Percentiles rank a stretch among this genome's conserved stretches.
Conservation (phyloP, 2,329 filamentous ascomycete species). For the Fusarium sp. region DNA sequence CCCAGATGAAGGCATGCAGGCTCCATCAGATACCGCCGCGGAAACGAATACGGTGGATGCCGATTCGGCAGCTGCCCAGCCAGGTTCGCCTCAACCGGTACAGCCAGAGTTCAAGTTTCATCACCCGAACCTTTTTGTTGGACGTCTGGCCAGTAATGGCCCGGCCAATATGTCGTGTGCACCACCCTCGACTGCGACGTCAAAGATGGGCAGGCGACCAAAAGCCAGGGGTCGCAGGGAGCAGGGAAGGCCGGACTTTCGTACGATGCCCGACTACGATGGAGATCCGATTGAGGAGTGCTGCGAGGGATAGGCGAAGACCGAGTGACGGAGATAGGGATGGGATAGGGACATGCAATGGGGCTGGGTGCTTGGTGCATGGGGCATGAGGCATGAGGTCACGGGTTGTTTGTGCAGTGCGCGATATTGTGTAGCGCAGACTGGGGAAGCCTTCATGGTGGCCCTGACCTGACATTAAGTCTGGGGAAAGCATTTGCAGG, state of each 20-base stretch:
- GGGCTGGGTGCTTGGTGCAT: constrained; percentile 6
- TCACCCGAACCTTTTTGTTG: constrained; percentile 49
- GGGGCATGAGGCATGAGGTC: constrained; percentile 27
- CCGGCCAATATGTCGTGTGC: constrained; percentile 1
- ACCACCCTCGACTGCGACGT: constrained; percentile 2
- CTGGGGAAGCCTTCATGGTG: constrained; percentile 13
- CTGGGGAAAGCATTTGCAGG: constrained; percentile 13
- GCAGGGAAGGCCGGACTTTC: constrained; percentile 49
- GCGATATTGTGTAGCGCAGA: constrained; percentile 23
- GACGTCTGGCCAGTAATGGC: constrained; percentile 40
- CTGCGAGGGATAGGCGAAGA: constrained; percentile 14
- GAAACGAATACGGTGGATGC: constrained; percentile 12
- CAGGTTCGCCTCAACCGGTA: constrained; percentile 30
- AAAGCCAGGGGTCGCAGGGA: constrained; percentile 34
- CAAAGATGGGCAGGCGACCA: constrained; percentile 24
- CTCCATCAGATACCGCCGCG: constrained; percentile 8
- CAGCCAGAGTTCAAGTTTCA: constrained; percentile 44
- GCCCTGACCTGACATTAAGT: constrained; percentile 19
- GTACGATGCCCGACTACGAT: constrained; percentile 48
- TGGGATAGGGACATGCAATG: constrained; percentile 11
- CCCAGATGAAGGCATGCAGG: not conserved
- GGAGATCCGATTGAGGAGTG: constrained; percentile 51
- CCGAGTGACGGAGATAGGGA: constrained; percentile 1
- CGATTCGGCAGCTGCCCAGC: constrained; percentile 25
- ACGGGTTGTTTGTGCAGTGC: constrained; percentile 27